Evolutionary conservation across 768 basidiomycete genomes (phyloP).

Genomic region (Rhodotorula sphaerocarpa): DNA sequence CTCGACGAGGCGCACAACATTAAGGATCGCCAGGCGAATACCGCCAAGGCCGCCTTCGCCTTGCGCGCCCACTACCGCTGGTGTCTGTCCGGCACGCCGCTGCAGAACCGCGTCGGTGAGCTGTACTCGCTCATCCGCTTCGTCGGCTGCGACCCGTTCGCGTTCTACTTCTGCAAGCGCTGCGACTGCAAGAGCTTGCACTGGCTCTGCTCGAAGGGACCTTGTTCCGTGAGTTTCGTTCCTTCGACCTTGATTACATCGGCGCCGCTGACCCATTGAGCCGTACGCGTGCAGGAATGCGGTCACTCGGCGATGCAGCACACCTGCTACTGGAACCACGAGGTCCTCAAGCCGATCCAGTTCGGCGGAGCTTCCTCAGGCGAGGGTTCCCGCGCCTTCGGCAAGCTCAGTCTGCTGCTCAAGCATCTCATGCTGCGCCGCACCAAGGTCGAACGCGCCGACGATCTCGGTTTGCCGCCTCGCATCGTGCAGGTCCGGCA

Average conservation of each 20-base stretch:
- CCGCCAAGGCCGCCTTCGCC: slow-evolving; percentile 93
- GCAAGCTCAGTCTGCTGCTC: slow-evolving; percentile 78
- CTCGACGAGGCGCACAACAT: slow-evolving; percentile 73
- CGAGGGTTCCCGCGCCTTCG: slow-evolving; percentile 73
- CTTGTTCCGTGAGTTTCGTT: slow-evolving; percentile 55
- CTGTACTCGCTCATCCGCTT: slow-evolving; percentile 71
- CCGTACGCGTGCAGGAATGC: slow-evolving; percentile 38
- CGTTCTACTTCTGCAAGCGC: slow-evolving; percentile 84
- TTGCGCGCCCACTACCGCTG: slow-evolving; percentile 71
- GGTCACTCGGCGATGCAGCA: slow-evolving; percentile 47
- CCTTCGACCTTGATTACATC: no score
- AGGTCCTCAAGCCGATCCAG: slow-evolving; percentile 92
- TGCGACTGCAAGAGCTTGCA: slow-evolving; percentile 93
- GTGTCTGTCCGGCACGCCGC: slow-evolving; percentile 89
- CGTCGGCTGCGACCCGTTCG: slow-evolving; percentile 80
- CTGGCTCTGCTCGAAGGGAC: slow-evolving; percentile 71
- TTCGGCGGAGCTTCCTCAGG: slow-evolving; percentile 62
- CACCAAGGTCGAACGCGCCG: slow-evolving; percentile 78
- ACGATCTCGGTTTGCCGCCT: slow-evolving; percentile 91
- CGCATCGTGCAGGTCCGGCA: slow-evolving; percentile 76
- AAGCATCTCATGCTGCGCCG: slow-evolving; percentile 81
- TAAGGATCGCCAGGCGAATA: slow-evolving; percentile 88
- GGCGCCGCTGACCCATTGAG: no score
- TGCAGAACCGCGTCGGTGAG: slow-evolving; percentile 91
- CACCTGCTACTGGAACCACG: slow-evolving; percentile 93